phyloP scores from a whole-genome alignment of 1,284 basidiomycete species.

The Tremellales sp. region DNA sequence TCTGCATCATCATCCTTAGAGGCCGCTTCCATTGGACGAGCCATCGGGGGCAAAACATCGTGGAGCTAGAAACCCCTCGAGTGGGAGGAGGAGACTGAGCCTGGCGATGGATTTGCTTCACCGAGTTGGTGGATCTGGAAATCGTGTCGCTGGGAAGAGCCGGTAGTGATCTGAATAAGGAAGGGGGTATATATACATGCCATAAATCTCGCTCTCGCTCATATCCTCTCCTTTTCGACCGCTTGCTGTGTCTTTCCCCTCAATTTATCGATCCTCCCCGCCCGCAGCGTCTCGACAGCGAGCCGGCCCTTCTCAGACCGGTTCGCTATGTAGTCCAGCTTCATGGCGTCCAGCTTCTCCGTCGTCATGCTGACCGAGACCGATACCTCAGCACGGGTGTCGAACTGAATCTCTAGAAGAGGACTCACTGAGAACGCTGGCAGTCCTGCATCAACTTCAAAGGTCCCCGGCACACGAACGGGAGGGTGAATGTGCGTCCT shows the following conservation, averaged over 20 bases:
- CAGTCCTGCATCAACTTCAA: constrained; percentile 72
- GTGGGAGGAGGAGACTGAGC: too few relatives aligned
- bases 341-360: constrained; percentile 41
- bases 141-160: too few relatives aligned
- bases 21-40: too few relatives aligned
- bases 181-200: too few relatives aligned
- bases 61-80: too few relatives aligned
- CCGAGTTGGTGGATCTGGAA: too few relatives aligned
- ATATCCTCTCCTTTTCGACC: background rate
- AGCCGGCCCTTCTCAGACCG: constrained; percentile 34
- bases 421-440: constrained; percentile 73
- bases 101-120: too few relatives aligned
- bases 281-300: constrained; percentile 34
- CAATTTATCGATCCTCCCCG: constrained; percentile 26
- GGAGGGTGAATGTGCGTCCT: constrained; percentile 75
- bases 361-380: constrained; percentile 30
- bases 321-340: constrained; percentile 44
- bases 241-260: constrained; percentile 15
- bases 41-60: too few relatives aligned
- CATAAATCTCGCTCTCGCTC: background rate
- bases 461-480: constrained; percentile 72
- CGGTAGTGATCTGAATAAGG: too few relatives aligned
- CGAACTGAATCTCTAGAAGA: background rate
- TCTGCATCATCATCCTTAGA: too few relatives aligned
- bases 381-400: background rate